Evolutionary conservation across 208 protist genomes (phyloP), one percentile per base, ranked within the genome.

Genomic region (Tritrichomonas musculus): DNA sequence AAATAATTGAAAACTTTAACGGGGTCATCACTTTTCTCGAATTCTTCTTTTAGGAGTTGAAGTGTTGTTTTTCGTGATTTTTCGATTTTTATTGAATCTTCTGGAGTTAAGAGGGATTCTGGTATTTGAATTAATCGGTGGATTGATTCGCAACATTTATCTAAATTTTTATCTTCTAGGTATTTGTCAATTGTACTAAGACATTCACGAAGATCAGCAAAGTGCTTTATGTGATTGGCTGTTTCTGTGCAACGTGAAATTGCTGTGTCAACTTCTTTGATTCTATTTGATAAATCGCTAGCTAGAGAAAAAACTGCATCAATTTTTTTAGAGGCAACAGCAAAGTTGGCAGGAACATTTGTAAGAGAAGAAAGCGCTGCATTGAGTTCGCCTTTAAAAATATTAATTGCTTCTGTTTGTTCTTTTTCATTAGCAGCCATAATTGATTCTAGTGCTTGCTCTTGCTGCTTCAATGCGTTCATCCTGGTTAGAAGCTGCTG

Each of bases 391-490:
- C 13, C 20, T 57, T 88, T 53, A 39, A 88, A 88, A 57, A 33
- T 14, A 17, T 88, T 57, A 1, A 53, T 47, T 22, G 47, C 9
- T 60, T 53, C 47, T 57, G 20, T 13, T 36, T 50, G 44, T 39
- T 88, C 47, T 60, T 44, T 8, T 57, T 88, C 77, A 88, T 88
- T 88, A 39, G 77, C 5, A 57, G 44, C 77, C 4, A 88, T 88
- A 60, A 88, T 57, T n/a, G 44, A 33, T 69, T 69, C 22, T 39
- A 88, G 5, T 20, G 77, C 47, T 47, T 88, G 47, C 39, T 88
- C 77, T 57, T 88, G 77, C 30, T 88, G 77, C 47, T 88, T 88
- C 27, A 57, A 39, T 14, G 77, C 41, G 44, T 88, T 88, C 47
- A 88, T 53, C 20, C 41, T 25, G 1, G 77, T 57, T 20, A 53